Evolutionary conservation across 2,329 filamentous ascomycete species (phyloP), one percentile per base, ranked within the genome.

Genomic region (Xylariales sp.): DNA sequence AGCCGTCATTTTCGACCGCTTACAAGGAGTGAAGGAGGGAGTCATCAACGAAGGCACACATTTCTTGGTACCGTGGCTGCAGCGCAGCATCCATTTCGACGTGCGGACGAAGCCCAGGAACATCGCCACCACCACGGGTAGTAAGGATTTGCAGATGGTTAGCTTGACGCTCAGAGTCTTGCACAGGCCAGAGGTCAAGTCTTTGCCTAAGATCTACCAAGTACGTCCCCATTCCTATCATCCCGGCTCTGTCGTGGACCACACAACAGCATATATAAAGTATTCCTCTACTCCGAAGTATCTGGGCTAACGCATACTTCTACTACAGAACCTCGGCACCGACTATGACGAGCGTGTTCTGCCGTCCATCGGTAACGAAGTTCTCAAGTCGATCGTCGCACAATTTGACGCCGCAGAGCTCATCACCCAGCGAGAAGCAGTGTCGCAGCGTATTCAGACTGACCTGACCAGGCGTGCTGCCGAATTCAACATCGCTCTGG

Each of bases 101-200:
- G 96, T 99, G 73, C 91, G 96, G 72, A 99, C 97, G 65, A 97
- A 97, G 87, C 96, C 96, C 69, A 89, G 96, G 79, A 98, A 97
- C 81, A 98, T 99, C 80, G 93, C 92, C 73, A 99, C 96, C 34
- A 99, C 96, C 30, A 99, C 96, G 12, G 96, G 96, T 67, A 95
- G 91, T 87, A 99, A 99, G 89, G 96, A 99, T 84, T 83, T 99
- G 86, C 96, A 99, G 86, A 99, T 99, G 96, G 96, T 99, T 78
- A 97, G 94, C 87, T 87, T 99, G 86, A 99, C 96, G 62, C 87
- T 99, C 80, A 89, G 96, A 82, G 96, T 99, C 72, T 83, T 99
- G 81, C 95, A 98, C 84, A 88, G 97, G 75, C 96, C 97, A 5
- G 95, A 97, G 65, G 95, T 99, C 76, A 90, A 93, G 85, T 89